These are phyloP conservation scores for Cladophialophora exuberans DNA, from an alignment of 2,329 filamentous ascomycete species.

Conservation along the genomic window DNA sequence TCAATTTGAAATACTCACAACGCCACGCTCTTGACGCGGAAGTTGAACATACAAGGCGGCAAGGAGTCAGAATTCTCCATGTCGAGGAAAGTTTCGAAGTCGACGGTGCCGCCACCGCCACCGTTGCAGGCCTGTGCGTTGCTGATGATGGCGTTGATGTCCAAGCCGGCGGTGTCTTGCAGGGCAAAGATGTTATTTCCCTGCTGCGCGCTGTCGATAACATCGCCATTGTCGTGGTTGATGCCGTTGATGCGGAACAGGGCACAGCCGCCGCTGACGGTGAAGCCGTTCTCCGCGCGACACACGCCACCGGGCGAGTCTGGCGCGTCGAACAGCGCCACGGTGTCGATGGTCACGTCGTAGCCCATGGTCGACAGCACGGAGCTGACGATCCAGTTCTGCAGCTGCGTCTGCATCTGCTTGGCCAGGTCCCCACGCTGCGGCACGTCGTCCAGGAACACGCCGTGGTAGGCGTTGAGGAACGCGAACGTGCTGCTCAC, in stretches of 20 bases:
- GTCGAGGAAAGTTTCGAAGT: conserved; percentile 9
- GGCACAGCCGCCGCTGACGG: not conserved
- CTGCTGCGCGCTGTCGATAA: conserved; percentile 9
- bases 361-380: conserved; percentile 12
- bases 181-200: conserved; percentile 20
- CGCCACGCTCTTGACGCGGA: not conserved
- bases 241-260: conserved; percentile 18
- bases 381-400: conserved; percentile 20
- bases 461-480: conserved; percentile 7
- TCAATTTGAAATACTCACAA: too few species aligned
- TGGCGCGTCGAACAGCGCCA: not conserved
- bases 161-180: conserved; percentile 10
- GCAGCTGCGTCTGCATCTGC: conserved; percentile 14
- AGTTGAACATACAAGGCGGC: conserved; percentile 16
- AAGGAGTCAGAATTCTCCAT: conserved; percentile 14
- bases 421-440: conserved; percentile 1
- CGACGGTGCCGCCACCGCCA: conserved; percentile 7
- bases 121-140: conserved; percentile 13
- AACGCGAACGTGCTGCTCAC: conserved; percentile 7
- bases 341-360: conserved; percentile 12
- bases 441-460: conserved; percentile 15
- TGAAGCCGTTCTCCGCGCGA: conserved; percentile 12
- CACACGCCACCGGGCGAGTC: not conserved
- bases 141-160: conserved; percentile 4
- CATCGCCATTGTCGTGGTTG: conserved; percentile 2